Evolutionary conservation across 2,329 filamentous ascomycete species (phyloP).

Genomic region (Lecanoromycetidae sp.): DNA sequence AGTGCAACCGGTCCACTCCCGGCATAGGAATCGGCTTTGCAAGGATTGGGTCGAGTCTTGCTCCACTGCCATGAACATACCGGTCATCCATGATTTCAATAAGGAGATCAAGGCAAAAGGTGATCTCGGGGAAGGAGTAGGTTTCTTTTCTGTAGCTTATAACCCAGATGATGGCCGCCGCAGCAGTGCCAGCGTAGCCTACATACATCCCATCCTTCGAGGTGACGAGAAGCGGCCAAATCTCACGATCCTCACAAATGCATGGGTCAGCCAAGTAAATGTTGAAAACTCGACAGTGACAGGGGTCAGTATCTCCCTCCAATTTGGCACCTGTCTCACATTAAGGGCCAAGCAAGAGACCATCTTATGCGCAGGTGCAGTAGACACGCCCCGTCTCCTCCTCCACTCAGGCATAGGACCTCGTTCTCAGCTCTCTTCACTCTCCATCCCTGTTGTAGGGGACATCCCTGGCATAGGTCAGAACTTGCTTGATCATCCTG

Average conservation of each 20-base stretch:
- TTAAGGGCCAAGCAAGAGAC: slow-evolving; percentile 59
- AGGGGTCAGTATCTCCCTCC: slow-evolving; percentile 59
- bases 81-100: slow-evolving; percentile 77
- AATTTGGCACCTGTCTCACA: slow-evolving; percentile 44
- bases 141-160: slow-evolving; percentile 85
- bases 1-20: slow-evolving; percentile 74
- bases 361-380: slow-evolving; percentile 65
- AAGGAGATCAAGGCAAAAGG: slow-evolving; percentile 64
- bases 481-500: slow-evolving; percentile 53
- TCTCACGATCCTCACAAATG: slow-evolving; percentile 73
- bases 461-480: slow-evolving; percentile 51
- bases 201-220: slow-evolving; percentile 80
- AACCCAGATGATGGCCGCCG: slow-evolving; percentile 78
- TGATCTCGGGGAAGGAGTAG: slow-evolving; percentile 61
- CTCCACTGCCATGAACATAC: slow-evolving; percentile 66
- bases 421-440: slow-evolving; percentile 29
- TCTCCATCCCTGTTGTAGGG: neutral
- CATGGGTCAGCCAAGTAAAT: slow-evolving; percentile 75
- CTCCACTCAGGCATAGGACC: slow-evolving; percentile 43
- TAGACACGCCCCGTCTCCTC: slow-evolving; percentile 64
- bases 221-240: slow-evolving; percentile 74
- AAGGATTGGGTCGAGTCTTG: slow-evolving; percentile 80
- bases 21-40: slow-evolving; percentile 81
- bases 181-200: slow-evolving; percentile 78
- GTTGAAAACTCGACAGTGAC: slow-evolving; percentile 56